Conservation (phyloP, 2,329 filamentous ascomycete genomes). For the Fusarium verticillioides region DNA sequence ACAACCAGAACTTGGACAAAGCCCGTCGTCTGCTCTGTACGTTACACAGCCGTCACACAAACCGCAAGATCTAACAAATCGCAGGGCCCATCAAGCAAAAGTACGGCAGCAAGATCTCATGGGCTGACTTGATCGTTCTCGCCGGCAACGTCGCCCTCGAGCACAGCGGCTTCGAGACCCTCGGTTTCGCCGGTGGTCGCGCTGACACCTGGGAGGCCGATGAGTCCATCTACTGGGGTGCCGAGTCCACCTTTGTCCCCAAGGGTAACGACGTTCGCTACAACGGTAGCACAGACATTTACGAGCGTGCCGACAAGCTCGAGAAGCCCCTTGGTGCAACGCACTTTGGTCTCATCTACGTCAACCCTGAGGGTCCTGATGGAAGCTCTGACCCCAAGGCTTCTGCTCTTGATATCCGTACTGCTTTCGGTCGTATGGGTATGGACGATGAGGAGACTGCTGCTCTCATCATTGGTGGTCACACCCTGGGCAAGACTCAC, state of each 20-base stretch:
- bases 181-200: conserved; percentile 79
- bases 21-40: conserved; percentile 77
- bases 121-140: conserved; percentile 78
- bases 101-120: conserved; percentile 85
- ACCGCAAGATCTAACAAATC: background rate
- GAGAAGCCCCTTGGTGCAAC: conserved; percentile 75
- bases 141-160: conserved; percentile 82
- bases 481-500: conserved; percentile 85
- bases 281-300: conserved; percentile 62
- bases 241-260: conserved; percentile 75
- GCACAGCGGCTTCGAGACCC: conserved; percentile 78
- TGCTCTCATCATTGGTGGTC: conserved; percentile 80
- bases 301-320: conserved; percentile 66
- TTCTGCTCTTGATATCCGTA: conserved; percentile 77
- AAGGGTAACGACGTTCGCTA: conserved; percentile 78
- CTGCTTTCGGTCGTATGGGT: conserved; percentile 81
- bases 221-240: conserved; percentile 81
- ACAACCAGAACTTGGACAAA: conserved; percentile 83
- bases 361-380: conserved; percentile 83
- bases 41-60: background rate
- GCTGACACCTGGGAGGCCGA: conserved; percentile 80
- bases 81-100: conserved; percentile 80
- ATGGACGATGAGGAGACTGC: conserved; percentile 88
- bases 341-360: conserved; percentile 77
- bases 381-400: conserved; percentile 76